Evolutionary conservation across 2,329 filamentous ascomycete genomes (phyloP), one percentile per base, ranked within the genome.

Genomic region (Talaromyces amestolkiae): DNA sequence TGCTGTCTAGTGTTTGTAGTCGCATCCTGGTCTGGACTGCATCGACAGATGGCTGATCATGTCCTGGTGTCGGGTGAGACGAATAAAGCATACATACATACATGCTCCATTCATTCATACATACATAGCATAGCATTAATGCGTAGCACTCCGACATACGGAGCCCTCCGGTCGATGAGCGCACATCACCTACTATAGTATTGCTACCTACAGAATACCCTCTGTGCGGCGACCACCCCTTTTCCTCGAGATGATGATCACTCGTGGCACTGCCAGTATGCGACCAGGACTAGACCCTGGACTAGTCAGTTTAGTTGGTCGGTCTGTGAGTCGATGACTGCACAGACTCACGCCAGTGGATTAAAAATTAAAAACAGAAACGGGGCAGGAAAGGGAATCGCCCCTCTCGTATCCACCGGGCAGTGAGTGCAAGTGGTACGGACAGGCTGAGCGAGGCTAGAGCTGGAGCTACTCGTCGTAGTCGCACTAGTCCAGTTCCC

Each of bases 21-120:
- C 31, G 24, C 24, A 41, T 61, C 33, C 58, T 45, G 58, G 58
- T 51, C 58, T 61, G 58, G 58, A 47, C 58, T 61, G 58, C 43
- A 22, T 45, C 31, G 56, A 39, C 37, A 17, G 13, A 24, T 27
- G 49, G 31, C 51, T 37, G 51, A 56, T 56, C 51, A 56, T 56
- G 17, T 24, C 7, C 37, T 60, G 39, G 37, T 27, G 58, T 43
- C 10, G 24, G 58, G 58, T 60, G 58, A 60, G 58, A 60, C 58
- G 33, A 24, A 22, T 27, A 19, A n/a, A 22, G 17, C 24, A 31
- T 19, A 37, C 10, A 35, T 37, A 37, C 49, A 53, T 47, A 24
- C 15, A 4, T 22, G 22, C 37, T 9, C 11, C n/a, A n/a, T n/a
- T n/a, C n/a, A n/a, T n/a, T n/a, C 24, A 31, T 19, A 35, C 10